phyloP scores from a whole-genome alignment of 257 asterid species.

The Anisodus acutangulus region DNA sequence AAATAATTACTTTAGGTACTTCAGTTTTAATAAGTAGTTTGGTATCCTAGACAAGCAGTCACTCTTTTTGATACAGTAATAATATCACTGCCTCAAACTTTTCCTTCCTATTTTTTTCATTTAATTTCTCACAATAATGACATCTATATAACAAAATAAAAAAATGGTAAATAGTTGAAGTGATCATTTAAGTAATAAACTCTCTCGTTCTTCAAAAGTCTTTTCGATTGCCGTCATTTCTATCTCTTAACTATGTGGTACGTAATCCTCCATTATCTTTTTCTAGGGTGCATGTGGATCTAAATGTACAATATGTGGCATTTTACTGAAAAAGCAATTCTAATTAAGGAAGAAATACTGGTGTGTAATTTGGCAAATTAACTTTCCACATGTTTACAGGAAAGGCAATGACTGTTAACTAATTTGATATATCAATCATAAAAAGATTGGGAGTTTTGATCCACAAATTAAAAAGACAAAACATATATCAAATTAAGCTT shows the following conservation, averaged over 20 bases:
- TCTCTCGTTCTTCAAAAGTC: no score
- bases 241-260: neutral
- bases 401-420: neutral
- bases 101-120: no score
- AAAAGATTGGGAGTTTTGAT: neutral
- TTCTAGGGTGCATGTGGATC: neutral
- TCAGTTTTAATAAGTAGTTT: no score
- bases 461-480: neutral
- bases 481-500: slow-evolving; percentile 20
- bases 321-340: neutral
- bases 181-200: no score
- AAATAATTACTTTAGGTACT: no score
- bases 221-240: neutral
- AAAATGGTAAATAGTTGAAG: no score
- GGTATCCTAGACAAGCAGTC: no score
- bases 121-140: no score
- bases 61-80: no score
- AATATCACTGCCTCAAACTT: no score
- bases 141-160: no score
- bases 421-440: neutral
- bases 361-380: neutral
- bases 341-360: neutral
- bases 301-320: neutral
- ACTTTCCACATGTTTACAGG: neutral
- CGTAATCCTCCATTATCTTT: neutral